phyloP scores from a whole-genome alignment of 164 flowering plant species.

The Nymphaea thermarum region DNA sequence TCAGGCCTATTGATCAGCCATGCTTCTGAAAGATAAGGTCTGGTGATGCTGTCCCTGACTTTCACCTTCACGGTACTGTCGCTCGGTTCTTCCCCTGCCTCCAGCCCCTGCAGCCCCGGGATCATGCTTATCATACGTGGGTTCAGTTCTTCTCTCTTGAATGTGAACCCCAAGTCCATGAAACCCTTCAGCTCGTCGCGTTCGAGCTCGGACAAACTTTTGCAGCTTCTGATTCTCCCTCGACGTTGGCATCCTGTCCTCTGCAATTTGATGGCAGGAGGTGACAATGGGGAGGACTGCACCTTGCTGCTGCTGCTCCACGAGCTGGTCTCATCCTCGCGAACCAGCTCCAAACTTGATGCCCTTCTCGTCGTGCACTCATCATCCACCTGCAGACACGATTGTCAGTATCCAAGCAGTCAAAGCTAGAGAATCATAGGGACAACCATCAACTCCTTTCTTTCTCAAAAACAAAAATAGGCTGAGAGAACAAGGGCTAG shows the following conservation, averaged over 20 bases:
- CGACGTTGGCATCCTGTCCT: slow-evolving; percentile 4
- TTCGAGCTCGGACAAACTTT: slow-evolving; percentile 44
- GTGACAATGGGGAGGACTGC: slow-evolving; percentile 14
- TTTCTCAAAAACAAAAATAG: no score
- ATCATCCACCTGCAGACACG: background rate
- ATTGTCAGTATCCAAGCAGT: background rate
- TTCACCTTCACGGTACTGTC: slow-evolving; percentile 2
- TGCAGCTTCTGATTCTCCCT: slow-evolving; percentile 29
- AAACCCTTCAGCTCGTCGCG: slow-evolving; percentile 63
- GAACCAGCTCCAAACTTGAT: background rate
- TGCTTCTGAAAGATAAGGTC: slow-evolving; percentile 68
- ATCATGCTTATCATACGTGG: slow-evolving; percentile 32
- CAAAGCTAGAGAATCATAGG: background rate
- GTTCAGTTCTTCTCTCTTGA: slow-evolving; percentile 34
- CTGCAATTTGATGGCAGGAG: slow-evolving; percentile 10
- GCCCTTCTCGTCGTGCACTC: background rate
- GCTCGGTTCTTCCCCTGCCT: background rate
- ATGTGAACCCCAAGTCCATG: slow-evolving; percentile 58
- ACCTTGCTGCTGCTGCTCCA: background rate
- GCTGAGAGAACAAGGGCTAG: background rate
- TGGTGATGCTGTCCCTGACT: slow-evolving; percentile 8
- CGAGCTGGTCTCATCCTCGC: background rate
- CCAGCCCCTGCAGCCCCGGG: slow-evolving; percentile 47
- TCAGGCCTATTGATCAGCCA: slow-evolving; percentile 47
- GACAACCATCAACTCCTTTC: background rate